Base-by-base conservation (phyloP, 257 asterid genomes). In the Lithospermum erythrorhizon region DNA sequence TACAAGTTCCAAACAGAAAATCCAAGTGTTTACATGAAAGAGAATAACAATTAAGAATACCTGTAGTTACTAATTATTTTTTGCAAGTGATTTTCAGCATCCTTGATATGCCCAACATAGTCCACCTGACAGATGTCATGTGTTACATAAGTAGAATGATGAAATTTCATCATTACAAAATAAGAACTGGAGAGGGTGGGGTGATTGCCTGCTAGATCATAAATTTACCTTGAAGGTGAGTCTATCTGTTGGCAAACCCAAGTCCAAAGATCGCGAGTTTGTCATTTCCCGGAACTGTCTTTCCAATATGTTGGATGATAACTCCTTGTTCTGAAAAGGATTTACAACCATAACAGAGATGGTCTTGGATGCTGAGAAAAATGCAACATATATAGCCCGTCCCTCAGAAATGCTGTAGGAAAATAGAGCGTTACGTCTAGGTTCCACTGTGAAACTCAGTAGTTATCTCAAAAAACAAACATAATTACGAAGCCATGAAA, bases 281-380 rank as follows among this genome's bases (percentile, higher is more conserved):
- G 82, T 75, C 75, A 93, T 95, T 74, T 93, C 98, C 54, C 90
- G 86, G 68, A 78, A 93, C 75, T 81, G 94, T 73, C 89, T 86
- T 77, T 93, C 98, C 64, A 93, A 90, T 76, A 93, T 73, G 69
- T 81, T 93, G 21, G 84, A 75, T 37, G 96, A 82, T 70, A 93
- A 76, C 74, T 93, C 98, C 84, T 81, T 93, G 70, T 86, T 84
- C 61, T 75, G 95, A 79, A 84, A 86, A 75, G 95, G 97, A 72
- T 86, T 93, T 62, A 80, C 98, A 72, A 89, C 97, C 81, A 86
- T 78, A 37, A 73, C 90, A 66, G 74, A 81, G 66, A 89, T 75
- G 73, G 75, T 78, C 75, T 77, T 77, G 59, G 97, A 86, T 30
- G 82, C 77, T 65, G 96, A 94, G 72, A 93, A 93, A 78, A 81